A percentile compares a stretch with the other conserved stretches of the same genome.
Conservation (phyloP, 768 basidiomycete genomes). For the Lentinula lateritia region DNA sequence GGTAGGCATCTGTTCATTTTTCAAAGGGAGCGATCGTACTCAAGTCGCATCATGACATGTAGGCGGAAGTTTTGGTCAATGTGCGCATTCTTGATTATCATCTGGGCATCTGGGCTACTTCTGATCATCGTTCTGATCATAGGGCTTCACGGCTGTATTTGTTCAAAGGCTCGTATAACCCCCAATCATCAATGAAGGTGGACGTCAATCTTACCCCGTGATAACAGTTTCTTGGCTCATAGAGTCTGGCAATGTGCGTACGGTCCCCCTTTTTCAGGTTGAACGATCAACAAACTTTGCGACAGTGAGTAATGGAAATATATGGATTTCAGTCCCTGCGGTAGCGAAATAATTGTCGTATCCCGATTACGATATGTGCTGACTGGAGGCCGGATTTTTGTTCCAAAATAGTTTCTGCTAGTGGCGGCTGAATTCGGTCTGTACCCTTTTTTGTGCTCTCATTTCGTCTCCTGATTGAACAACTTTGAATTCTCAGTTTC, state of each 20-base stretch:
- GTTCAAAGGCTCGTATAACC: slow-evolving; percentile 36
- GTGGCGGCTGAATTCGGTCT: slow-evolving; percentile 38
- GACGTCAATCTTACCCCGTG: background rate
- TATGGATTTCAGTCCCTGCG: slow-evolving; percentile 23
- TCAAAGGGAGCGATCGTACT: background rate
- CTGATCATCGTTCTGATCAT: background rate
- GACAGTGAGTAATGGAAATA: slow-evolving; percentile 36
- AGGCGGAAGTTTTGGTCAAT: slow-evolving; percentile 48
- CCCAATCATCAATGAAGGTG: background rate
- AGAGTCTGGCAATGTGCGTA: slow-evolving; percentile 39
- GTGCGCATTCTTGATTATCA: slow-evolving; percentile 14
- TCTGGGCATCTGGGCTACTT: background rate
- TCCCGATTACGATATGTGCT: background rate
- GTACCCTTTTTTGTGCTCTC: background rate
- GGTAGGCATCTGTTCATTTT: slow-evolving; percentile 15
- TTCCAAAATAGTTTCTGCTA: slow-evolving; percentile 18
- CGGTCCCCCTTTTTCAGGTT: background rate
- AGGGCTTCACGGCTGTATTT: slow-evolving; percentile 40
- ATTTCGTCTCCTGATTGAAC: background rate
- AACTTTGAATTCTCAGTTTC: slow-evolving; percentile 14
- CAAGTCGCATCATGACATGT: background rate
- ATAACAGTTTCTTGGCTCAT: background rate
- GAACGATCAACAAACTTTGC: background rate
- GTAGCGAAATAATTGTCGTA: slow-evolving; percentile 17
- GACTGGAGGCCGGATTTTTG: background rate